Evolutionary conservation across 495 filamentous ascomycete genomes (phyloP).

Genomic region (Aspergillus incahuasiensis): DNA sequence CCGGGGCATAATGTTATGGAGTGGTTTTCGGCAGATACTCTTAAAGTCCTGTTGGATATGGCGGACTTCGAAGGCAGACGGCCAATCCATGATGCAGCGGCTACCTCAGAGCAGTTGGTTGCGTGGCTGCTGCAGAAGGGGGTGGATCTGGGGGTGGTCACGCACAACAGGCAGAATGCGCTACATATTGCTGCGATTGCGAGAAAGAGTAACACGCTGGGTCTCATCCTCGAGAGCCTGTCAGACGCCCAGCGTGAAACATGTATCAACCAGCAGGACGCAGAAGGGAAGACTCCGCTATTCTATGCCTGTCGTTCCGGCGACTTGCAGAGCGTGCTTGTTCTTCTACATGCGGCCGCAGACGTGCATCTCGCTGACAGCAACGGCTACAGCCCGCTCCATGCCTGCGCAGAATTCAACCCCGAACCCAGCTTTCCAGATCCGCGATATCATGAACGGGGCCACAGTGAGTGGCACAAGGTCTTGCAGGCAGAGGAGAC

Average conservation of each 20-base stretch:
- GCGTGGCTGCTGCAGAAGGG: neutral
- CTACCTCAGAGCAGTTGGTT: neutral
- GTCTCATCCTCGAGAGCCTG: neutral
- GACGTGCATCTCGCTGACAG: neutral
- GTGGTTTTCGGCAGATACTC: too few relatives aligned
- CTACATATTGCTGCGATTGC: neutral
- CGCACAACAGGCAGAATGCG: neutral
- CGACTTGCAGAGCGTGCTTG: neutral
- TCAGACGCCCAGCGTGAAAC: too few relatives aligned
- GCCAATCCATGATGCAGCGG: neutral
- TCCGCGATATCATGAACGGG: neutral
- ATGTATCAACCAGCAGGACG: neutral
- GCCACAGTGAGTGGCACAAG: neutral
- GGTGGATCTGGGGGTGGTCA: neutral
- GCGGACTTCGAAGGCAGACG: neutral
- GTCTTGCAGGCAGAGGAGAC: neutral
- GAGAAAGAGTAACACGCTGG: neutral
- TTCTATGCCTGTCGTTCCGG: constrained; percentile 1
- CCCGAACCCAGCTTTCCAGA: neutral
- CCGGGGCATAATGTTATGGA: too few relatives aligned
- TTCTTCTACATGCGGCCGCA: neutral
- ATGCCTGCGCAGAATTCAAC: neutral
- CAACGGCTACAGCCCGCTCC: neutral
- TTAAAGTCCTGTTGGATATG: too few relatives aligned
- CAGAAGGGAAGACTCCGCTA: neutral